Conservation (phyloP, 208 protist genomes). For the Wallacemonas sp. region DNA sequence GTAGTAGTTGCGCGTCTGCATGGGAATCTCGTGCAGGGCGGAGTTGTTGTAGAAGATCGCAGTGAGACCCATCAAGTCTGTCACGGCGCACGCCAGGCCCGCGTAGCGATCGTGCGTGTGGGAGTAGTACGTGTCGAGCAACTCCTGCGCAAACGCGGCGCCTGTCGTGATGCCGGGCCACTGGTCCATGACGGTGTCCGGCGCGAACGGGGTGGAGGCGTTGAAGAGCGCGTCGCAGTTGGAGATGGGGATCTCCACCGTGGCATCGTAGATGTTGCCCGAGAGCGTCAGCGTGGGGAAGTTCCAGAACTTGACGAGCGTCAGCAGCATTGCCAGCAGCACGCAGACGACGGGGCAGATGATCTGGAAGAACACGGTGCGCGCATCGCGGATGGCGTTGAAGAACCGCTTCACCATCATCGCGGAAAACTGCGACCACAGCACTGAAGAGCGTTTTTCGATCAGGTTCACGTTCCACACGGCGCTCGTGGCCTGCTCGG, state of each 20-base stretch:
- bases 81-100: slow-evolving; percentile 19
- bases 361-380: slow-evolving; percentile 65
- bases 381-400: slow-evolving; percentile 45
- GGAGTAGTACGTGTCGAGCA: slow-evolving; percentile 23
- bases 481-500: slow-evolving; percentile 12
- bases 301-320: slow-evolving; percentile 31
- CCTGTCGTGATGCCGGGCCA: slow-evolving; percentile 17
- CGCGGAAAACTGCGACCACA: slow-evolving; percentile 40
- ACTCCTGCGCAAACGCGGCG: slow-evolving; percentile 17
- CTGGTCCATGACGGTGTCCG: slow-evolving; percentile 6
- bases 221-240: slow-evolving; percentile 30
- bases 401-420: slow-evolving; percentile 50
- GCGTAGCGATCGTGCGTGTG: slow-evolving; percentile 34
- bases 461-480: slow-evolving; percentile 44
- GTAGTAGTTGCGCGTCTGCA: slow-evolving; percentile 45
- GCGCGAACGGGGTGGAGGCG: slow-evolving; percentile 17
- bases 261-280: slow-evolving; percentile 28
- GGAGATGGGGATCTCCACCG: slow-evolving; percentile 30
- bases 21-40: slow-evolving; percentile 31
- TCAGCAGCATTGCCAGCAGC: slow-evolving; percentile 58
- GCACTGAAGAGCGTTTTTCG: slow-evolving; percentile 11
- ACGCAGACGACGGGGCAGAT: slow-evolving; percentile 59
- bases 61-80: neutral
- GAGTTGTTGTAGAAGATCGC: slow-evolving; percentile 57
- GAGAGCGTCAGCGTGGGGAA: slow-evolving; percentile 24